A percentile compares a stretch with the other conserved stretches of the same genome.
Conservation (phyloP, 2,329 filamentous ascomycete genomes). For the Aureobasidium subglaciale region DNA sequence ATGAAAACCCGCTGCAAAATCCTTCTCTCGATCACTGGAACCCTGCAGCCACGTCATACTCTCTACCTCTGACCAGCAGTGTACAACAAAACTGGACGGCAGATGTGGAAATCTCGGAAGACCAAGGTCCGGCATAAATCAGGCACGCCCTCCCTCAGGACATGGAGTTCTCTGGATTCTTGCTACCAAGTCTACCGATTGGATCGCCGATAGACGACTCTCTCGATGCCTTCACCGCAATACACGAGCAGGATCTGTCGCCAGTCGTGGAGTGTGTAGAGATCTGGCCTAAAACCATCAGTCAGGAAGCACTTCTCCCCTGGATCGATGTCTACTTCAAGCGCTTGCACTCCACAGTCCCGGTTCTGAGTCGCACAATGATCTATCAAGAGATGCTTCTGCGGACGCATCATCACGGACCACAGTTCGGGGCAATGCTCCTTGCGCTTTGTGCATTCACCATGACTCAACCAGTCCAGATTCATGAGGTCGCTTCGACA, state of each 20-base stretch:
- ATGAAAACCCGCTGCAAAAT: neutral
- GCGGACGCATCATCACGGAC: conserved; percentile 37
- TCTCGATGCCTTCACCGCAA: conserved; percentile 23
- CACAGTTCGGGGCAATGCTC: conserved; percentile 39
- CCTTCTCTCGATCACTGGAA: neutral
- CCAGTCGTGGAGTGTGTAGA: conserved; percentile 21
- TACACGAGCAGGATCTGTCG: conserved; percentile 29
- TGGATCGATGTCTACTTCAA: conserved; percentile 40
- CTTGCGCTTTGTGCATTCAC: conserved; percentile 38
- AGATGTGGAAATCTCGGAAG: neutral
- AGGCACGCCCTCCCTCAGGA: conserved; percentile 21
- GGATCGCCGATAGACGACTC: conserved; percentile 28
- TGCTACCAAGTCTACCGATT: conserved; percentile 29
- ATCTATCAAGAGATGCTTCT: conserved; percentile 37
- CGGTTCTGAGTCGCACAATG: conserved; percentile 34
- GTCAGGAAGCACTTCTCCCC: conserved; percentile 32
- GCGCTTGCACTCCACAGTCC: conserved; percentile 37
- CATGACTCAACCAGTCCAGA: conserved; percentile 39
- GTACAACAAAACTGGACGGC: neutral
- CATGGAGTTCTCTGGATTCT: conserved; percentile 29
- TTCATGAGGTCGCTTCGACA: conserved; percentile 31
- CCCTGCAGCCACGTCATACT: neutral
- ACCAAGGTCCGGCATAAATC: neutral
- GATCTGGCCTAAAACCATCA: conserved; percentile 34
- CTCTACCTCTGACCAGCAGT: neutral